Evolutionary conservation across 768 basidiomycete species (phyloP).

Genomic region (Trametes cingulata): DNA sequence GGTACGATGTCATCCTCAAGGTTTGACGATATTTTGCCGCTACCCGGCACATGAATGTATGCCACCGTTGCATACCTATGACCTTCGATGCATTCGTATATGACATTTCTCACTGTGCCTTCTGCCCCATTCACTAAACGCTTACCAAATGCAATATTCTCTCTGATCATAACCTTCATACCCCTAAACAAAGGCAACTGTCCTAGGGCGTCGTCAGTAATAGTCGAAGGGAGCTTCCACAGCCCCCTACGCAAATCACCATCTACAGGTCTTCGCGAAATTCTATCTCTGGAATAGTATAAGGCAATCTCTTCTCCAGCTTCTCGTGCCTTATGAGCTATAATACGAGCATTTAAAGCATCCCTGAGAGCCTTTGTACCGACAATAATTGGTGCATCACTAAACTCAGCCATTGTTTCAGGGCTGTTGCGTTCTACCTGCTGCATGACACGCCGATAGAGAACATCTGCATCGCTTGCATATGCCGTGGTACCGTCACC

Average conservation of each 20-base stretch:
- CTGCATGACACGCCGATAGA: neutral
- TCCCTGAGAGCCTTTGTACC: no score
- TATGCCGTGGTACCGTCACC: no score
- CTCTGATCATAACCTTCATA: slow-evolving; percentile 25
- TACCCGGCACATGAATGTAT: neutral
- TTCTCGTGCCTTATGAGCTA: neutral
- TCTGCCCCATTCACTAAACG: neutral
- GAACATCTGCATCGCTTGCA: neutral
- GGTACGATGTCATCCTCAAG: neutral
- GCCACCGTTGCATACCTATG: neutral
- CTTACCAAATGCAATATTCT: slow-evolving; percentile 19
- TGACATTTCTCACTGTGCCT: neutral
- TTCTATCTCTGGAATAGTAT: neutral
- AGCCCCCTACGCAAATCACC: neutral
- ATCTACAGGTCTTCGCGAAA: neutral
- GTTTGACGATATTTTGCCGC: neutral
- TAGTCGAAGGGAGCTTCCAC: neutral
- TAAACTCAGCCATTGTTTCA: neutral
- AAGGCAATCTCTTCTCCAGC: neutral
- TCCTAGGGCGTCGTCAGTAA: neutral
- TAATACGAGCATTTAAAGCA: neutral
- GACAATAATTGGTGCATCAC: neutral
- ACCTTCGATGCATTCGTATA: neutral
- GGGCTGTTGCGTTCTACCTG: neutral
- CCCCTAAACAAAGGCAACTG: slow-evolving; percentile 21